Conservation (phyloP, 305 asterid species). For the Plantago rigida region DNA sequence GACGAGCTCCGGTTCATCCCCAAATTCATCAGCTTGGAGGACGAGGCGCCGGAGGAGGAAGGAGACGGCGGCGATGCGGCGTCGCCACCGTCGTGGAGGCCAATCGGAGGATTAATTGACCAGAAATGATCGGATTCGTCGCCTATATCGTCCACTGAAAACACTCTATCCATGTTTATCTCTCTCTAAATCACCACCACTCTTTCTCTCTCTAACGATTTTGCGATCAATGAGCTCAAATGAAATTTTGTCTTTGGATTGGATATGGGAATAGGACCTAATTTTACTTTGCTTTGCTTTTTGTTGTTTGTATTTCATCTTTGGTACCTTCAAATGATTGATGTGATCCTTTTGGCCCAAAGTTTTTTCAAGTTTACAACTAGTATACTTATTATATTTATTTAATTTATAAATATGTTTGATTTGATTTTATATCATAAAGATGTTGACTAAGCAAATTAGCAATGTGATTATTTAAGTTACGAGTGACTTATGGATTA, state of each 20-base stretch:
- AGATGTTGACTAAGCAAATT: no score
- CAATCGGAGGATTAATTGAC: conserved; percentile 42
- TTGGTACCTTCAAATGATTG: neutral
- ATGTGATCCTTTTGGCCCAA: neutral
- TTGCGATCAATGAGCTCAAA: no score
- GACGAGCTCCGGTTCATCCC: conserved; percentile 80
- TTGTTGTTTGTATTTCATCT: neutral
- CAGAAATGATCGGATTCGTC: conserved; percentile 50
- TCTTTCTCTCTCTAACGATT: conserved; percentile 11
- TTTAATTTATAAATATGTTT: no score
- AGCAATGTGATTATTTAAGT: no score
- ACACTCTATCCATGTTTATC: conserved; percentile 52
- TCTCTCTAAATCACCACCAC: conserved; percentile 4
- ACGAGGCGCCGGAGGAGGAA: conserved; percentile 29
- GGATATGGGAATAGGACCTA: neutral
- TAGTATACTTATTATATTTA: no score
- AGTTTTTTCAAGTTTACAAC: no score
- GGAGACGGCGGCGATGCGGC: conserved; percentile 32
- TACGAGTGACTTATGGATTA: no score
- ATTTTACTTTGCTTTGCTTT: neutral
- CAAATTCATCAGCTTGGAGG: conserved; percentile 39
- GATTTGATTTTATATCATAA: no score
- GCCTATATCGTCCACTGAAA: conserved; percentile 49
- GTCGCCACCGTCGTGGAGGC: conserved; percentile 19
- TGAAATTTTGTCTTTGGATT: no score